A percentile compares a stretch with the other conserved stretches of the same genome.
phyloP scores from a whole-genome alignment of 176 grass and related monocot species.

The Raddia guianensis region DNA sequence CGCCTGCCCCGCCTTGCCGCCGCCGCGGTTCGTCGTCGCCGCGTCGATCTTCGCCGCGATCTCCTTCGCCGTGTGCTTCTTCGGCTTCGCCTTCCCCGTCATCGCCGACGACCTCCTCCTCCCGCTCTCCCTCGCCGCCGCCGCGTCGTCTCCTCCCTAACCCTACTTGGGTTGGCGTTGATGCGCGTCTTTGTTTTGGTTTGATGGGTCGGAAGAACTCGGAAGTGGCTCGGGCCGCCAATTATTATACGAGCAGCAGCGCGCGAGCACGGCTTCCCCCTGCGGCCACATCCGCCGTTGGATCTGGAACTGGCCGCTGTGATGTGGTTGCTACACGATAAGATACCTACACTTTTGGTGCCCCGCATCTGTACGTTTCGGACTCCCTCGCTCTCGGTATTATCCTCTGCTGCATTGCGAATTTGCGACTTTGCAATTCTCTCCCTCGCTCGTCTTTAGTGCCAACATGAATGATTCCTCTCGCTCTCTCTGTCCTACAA shows the following conservation, averaged over 20 bases:
- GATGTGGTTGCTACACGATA: not conserved
- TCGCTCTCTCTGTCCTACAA: no score
- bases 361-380: no score
- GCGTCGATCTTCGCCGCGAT: conserved; percentile 87
- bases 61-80: conserved; percentile 99
- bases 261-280: conserved; percentile 19
- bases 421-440: not conserved
- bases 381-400: no score
- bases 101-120: conserved; percentile 30
- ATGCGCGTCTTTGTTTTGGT: not conserved
- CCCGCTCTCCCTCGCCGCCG: not conserved
- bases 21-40: conserved; percentile 89
- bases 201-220: not conserved
- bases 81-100: conserved; percentile 99
- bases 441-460: not conserved
- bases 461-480: not conserved
- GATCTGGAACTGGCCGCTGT: not conserved
- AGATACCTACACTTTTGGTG: not conserved
- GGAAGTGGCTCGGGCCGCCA: not conserved
- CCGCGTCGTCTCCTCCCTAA: conserved; percentile 6
- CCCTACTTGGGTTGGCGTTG: conserved; percentile 35
- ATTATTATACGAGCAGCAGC: conserved; percentile 22
- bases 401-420: not conserved
- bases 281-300: not conserved
- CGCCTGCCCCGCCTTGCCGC: conserved; percentile 75